Evolutionary conservation across 495 filamentous ascomycete species (phyloP), one percentile per base, ranked within the genome.

Genomic region (Xylaria cubensis): DNA sequence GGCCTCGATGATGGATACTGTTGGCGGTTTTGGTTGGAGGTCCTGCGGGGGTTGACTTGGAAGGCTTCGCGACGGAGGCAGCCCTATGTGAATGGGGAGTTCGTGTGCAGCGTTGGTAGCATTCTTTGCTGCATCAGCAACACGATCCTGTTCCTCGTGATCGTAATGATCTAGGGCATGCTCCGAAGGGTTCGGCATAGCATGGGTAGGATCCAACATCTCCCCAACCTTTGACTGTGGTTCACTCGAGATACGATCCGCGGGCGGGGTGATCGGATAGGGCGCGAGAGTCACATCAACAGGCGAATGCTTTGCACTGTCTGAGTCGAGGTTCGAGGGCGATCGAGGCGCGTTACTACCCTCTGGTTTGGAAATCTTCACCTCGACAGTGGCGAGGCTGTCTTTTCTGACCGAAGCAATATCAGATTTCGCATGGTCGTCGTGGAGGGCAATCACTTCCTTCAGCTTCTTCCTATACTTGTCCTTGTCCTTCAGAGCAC

Each of bases 401-500:
- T 66, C 73, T 34, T 24, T 42, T 41, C 50, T 67, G 34, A 59
- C 29, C 36, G 72, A 64, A 39, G 55, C 36, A 59, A 59, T 36
- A 4, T 76, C 75, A 8, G 56, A 53, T 53, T 71, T 79, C 9
- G 71, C 48, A 26, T 59, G 75, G 32, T 78, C 77, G 17, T 80
- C 81, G 41, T 78, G 74, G 17, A 78, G 79, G n/a, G 77, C 74
- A 72, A 86, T 74, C 9, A 85, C 82, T 61, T 97, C 94, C 79
- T 97, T 97, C 17, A 97, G 74, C 80, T 94, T 97, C 82, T 93
- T 95, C 71, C 92, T 89, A 80, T 98, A 99, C 71, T 92, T 90
- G 58, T 98, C 96, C 80, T 98, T 98, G 74, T 98, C 96, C 78
- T 97, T 97, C 76, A 97, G 79, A 4, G 95, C 91, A 62, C 92